Evolutionary conservation across 768 basidiomycete genomes (phyloP), one percentile per base, ranked within the genome.

Genomic region (Kwoniella dendrophila): DNA sequence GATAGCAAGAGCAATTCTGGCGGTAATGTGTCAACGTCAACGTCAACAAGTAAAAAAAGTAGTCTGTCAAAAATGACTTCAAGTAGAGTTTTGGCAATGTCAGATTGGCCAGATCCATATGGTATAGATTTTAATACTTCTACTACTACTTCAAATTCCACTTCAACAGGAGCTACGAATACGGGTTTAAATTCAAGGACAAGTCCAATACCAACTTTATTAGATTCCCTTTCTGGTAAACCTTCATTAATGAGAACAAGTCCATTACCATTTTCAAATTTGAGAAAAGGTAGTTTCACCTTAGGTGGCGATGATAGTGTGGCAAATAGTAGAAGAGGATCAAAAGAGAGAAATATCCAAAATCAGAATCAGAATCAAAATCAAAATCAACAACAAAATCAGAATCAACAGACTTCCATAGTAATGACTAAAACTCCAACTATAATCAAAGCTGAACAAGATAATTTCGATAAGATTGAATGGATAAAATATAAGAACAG

Each of bases 61-160:
- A 55, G 53, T 36, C 32, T 48, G 20, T 58, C 56, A 4, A 64
- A 59, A 44, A 59, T 59, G 63, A 61, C 43, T 10, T 38, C 50
- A 32, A 53, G 49, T 55, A 20, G 60, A 30, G 43, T 62, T 8
- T 32, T 62, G 48, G 60, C 60, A 12, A 47, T 51, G 53, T 62
- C 60, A 16, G 70, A 70, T 56, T 70, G 55, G 34, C 69, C 69
- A 2, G 72, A 73, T 62, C 69, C 72, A 24, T 70, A 70, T 30
- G 72, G 72, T 3, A 68, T 70, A 6, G 12, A 41, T 20, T 51
- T 20, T 33, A 51, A n/a, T 51, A 32, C 33, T 26, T 29, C 60
- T 12, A 48, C 59, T 3, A 33, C 59, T n/a, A 51, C 50, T 5
- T 48, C 41, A 16, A 54, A 18, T 18, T 34, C 36, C 27, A 41